Evolutionary conservation across 179 eudicot species (phyloP).

Genomic region (Sideroxylon spinosum): DNA sequence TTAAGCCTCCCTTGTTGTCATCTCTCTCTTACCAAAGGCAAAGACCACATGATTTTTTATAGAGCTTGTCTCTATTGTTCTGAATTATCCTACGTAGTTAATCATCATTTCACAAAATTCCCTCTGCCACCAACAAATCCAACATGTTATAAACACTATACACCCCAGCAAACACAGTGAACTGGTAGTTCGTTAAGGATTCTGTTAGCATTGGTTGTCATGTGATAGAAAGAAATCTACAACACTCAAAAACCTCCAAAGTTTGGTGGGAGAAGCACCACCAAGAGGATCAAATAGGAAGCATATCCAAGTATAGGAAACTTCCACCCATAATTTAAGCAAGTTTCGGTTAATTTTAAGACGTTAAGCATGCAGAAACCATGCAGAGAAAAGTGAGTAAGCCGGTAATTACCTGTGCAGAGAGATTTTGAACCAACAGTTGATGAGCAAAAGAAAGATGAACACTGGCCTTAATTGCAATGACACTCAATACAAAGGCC

Average conservation of each 20-base stretch:
- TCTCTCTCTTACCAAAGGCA: not conserved
- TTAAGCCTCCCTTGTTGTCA: not conserved
- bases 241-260: not conserved
- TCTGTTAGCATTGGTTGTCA: not conserved
- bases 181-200: not conserved
- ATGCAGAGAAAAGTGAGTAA: not conserved
- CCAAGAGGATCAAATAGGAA: not conserved
- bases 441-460: constrained; percentile 76
- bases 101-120: not conserved
- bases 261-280: not conserved
- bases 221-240: not conserved
- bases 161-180: not conserved
- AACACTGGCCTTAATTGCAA: constrained; percentile 73
- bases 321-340: not conserved
- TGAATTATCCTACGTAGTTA: not conserved
- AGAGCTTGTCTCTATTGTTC: not conserved
- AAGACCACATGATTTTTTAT: not conserved
- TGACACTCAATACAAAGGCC: constrained; percentile 15
- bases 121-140: not conserved
- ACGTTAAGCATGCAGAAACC: not conserved
- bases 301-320: not conserved
- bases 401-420: constrained; percentile 58
- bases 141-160: not conserved
- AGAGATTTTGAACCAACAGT: constrained; percentile 72
- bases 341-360: not conserved